Conservation (phyloP, 441 rosid species). For the Arabidopsis hybrid region DNA sequence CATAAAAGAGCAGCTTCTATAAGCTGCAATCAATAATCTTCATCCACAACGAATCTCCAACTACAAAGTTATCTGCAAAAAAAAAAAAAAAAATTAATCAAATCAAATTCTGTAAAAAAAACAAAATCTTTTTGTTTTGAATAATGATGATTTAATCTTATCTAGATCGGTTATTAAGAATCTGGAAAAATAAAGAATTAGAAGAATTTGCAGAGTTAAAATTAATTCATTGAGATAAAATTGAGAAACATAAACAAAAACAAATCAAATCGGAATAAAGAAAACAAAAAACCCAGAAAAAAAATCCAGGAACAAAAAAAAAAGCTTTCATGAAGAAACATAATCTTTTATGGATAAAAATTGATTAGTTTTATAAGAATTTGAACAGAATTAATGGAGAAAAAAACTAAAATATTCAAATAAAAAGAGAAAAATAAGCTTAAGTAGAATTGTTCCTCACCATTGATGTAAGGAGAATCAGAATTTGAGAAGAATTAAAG, state of each 20-base stretch:
- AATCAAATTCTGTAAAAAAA: neutral
- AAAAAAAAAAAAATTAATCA: neutral
- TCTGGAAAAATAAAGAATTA: neutral
- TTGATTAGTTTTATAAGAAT: constrained; percentile 10
- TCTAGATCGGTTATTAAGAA: constrained; percentile 32
- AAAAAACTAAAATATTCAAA: constrained; percentile 38
- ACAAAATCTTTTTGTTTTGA: neutral
- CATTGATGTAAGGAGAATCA: constrained; percentile 41
- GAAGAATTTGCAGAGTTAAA: neutral
- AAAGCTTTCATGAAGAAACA: constrained; percentile 11
- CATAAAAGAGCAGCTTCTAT: constrained; percentile 66
- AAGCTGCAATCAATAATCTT: constrained; percentile 63
- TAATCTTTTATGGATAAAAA: constrained; percentile 1
- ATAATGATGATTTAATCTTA: neutral
- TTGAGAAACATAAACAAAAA: neutral
- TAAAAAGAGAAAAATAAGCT: neutral
- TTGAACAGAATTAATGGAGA: constrained; percentile 40
- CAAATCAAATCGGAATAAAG: constrained; percentile 13
- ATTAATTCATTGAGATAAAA: neutral
- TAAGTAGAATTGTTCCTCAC: constrained; percentile 45
- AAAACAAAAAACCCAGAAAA: neutral
- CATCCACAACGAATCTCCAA: constrained; percentile 41
- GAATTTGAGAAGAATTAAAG: constrained; percentile 24
- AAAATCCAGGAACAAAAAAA: constrained; percentile 11
- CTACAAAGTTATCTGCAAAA: constrained; percentile 28